phyloP scores from a whole-genome alignment of 2,329 filamentous ascomycete genomes.

The Neofusicoccum umdonicola region DNA sequence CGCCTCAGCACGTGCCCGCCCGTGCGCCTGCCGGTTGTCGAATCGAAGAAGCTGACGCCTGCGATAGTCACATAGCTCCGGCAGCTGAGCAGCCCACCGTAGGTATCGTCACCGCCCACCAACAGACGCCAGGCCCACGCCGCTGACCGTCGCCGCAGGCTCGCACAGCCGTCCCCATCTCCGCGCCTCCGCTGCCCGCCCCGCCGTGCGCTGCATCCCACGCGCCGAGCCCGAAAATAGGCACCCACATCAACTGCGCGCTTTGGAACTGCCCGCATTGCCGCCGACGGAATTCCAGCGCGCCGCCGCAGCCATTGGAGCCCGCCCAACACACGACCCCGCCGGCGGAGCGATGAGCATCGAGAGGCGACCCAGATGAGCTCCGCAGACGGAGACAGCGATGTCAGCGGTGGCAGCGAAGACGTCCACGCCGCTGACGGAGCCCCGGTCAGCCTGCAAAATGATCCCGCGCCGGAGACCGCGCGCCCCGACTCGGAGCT shows the following conservation, averaged over 20 bases:
- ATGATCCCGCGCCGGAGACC: slow-evolving; percentile 30
- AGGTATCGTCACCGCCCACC: not conserved
- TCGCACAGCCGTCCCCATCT: not conserved
- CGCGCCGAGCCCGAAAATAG: not conserved
- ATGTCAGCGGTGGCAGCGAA: slow-evolving; percentile 59
- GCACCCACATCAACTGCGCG: not conserved
- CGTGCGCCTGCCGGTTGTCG: not conserved
- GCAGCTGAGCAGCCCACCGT: not conserved
- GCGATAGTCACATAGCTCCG: slow-evolving; percentile 1
- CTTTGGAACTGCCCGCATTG: not conserved
- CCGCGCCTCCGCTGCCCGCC: not conserved
- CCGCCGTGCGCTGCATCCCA: not conserved
- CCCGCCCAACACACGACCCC: not conserved
- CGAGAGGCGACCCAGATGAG: slow-evolving; percentile 61
- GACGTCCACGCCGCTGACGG: slow-evolving; percentile 44
- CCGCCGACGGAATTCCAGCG: not conserved
- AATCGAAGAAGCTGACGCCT: not conserved
- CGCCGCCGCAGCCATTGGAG: not conserved
- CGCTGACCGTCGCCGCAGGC: not conserved
- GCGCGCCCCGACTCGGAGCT: slow-evolving; percentile 16
- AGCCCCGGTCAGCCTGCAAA: slow-evolving; percentile 43
- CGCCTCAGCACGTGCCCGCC: not conserved
- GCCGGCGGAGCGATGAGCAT: slow-evolving; percentile 50
- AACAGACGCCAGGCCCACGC: not conserved
- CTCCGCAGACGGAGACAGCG: slow-evolving; percentile 63